phyloP scores from a whole-genome alignment of 2,329 filamentous ascomycete genomes.

The Aaosphaeria pasadenensis region DNA sequence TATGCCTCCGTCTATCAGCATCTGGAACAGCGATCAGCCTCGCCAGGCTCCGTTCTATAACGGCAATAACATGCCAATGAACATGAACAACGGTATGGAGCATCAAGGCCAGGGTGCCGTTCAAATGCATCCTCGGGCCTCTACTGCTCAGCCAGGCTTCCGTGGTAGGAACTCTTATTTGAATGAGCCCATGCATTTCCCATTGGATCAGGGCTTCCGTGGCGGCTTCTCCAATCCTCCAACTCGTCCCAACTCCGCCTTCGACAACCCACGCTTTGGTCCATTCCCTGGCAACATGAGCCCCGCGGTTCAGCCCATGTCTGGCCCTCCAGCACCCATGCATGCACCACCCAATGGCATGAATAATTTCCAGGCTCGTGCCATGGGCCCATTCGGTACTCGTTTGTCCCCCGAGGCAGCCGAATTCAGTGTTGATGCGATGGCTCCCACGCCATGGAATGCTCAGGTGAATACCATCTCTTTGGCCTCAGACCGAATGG shows the following conservation, averaged over 20 bases:
- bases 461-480: slow-evolving; percentile 21
- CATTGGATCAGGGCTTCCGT: slow-evolving; percentile 32
- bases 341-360: slow-evolving; percentile 7
- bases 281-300: slow-evolving; percentile 23
- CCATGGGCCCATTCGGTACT: slow-evolving; percentile 37
- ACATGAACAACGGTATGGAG: slow-evolving; percentile 3
- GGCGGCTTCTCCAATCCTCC: slow-evolving; percentile 26
- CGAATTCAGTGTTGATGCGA: slow-evolving; percentile 40
- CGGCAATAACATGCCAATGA: slow-evolving; percentile 2
- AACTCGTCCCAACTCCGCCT: slow-evolving; percentile 36
- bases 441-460: slow-evolving; percentile 40
- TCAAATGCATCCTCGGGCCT: slow-evolving; percentile 18
- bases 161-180: slow-evolving; percentile 30
- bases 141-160: slow-evolving; percentile 17
- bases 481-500: not conserved
- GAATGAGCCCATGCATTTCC: slow-evolving; percentile 38
- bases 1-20: slow-evolving; percentile 8
- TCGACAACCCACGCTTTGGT: slow-evolving; percentile 29
- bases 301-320: slow-evolving; percentile 17
- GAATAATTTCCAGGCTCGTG: slow-evolving; percentile 26
- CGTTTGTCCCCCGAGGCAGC: slow-evolving; percentile 46
- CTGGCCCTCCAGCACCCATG: slow-evolving; percentile 13
- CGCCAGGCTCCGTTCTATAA: slow-evolving; percentile 16
- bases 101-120: slow-evolving; percentile 19
- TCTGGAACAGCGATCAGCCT: slow-evolving; percentile 22